phyloP scores from a whole-genome alignment of 768 basidiomycete species.

The Hysterangium stoloniferum region DNA sequence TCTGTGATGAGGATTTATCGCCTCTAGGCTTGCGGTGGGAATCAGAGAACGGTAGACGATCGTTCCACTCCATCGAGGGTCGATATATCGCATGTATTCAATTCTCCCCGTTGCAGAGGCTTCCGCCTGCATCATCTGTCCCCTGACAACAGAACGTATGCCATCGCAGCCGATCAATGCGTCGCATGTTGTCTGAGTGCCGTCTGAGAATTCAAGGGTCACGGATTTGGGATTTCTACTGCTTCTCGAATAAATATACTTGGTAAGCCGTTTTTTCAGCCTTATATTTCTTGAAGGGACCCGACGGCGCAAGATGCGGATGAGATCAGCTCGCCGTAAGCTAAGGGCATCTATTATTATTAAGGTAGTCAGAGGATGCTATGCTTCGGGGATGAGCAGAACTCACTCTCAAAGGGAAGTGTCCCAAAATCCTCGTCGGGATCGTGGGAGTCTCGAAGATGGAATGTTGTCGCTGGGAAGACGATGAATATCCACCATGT shows the following conservation, averaged over 20 bases:
- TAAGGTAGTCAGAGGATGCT: background rate
- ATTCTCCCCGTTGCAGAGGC: constrained; percentile 13
- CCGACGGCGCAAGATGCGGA: background rate
- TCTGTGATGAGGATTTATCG: constrained; percentile 4
- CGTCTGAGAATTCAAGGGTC: constrained; percentile 8
- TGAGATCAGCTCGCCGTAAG: constrained; percentile 6
- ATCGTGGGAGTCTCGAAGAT: background rate
- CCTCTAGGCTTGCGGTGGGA: constrained; percentile 15
- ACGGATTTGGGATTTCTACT: background rate
- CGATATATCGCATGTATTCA: constrained; percentile 17
- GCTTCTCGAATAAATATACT: too few relatives aligned
- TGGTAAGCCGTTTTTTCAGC: constrained; percentile 3
- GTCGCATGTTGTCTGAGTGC: constrained; percentile 8
- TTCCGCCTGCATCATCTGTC: constrained; percentile 4
- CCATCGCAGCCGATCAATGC: constrained; percentile 12
- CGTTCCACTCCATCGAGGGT: background rate
- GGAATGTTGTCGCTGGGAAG: background rate
- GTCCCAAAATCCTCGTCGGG: constrained; percentile 8
- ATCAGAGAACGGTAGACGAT: constrained; percentile 13
- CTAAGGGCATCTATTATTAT: constrained; percentile 5
- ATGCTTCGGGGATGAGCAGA: background rate
- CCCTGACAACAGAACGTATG: constrained; percentile 10
- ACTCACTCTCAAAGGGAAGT: constrained; percentile 7
- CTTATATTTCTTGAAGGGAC: background rate
- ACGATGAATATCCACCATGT: background rate